Evolutionary conservation across 176 grass and related monocot genomes (phyloP).

Genomic region (Aegilops speltoides): DNA sequence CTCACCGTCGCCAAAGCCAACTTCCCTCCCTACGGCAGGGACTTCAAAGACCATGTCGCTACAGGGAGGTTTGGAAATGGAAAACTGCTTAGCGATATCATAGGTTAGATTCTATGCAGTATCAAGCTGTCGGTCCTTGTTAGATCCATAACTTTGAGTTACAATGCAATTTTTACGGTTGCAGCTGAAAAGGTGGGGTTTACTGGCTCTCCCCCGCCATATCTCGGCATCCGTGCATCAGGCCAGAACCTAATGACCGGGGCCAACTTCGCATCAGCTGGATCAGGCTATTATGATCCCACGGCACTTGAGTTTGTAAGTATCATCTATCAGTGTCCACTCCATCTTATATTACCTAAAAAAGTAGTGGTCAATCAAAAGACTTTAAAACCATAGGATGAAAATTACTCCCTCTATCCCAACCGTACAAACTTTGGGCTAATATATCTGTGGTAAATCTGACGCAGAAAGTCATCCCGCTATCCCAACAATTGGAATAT

Average conservation of each 20-base stretch:
- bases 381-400: too few relatives aligned
- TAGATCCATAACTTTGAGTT: not conserved
- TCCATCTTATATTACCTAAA: too few relatives aligned
- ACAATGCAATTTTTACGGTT: not conserved
- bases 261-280: constrained; percentile 89
- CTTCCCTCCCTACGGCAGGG: constrained; percentile 78
- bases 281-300: constrained; percentile 78
- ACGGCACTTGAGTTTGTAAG: constrained; percentile 70
- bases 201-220: constrained; percentile 58
- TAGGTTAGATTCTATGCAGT: constrained; percentile 21
- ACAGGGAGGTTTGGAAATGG: constrained; percentile 97
- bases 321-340: too few relatives aligned
- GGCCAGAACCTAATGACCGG: constrained; percentile 72
- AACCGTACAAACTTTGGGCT: too few relatives aligned
- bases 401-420: too few relatives aligned
- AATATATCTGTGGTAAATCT: not conserved
- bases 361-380: too few relatives aligned
- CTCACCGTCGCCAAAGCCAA: constrained; percentile 64
- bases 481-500: constrained; percentile 67
- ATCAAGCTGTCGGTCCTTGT: not conserved
- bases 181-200: constrained; percentile 82
- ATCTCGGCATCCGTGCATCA: constrained; percentile 71
- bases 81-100: constrained; percentile 76
- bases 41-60: constrained; percentile 58
- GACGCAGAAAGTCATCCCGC: constrained; percentile 56